These are phyloP conservation scores for Cadophora malorum DNA, from an alignment of 2,329 filamentous ascomycete species.

Conservation along the genomic window DNA sequence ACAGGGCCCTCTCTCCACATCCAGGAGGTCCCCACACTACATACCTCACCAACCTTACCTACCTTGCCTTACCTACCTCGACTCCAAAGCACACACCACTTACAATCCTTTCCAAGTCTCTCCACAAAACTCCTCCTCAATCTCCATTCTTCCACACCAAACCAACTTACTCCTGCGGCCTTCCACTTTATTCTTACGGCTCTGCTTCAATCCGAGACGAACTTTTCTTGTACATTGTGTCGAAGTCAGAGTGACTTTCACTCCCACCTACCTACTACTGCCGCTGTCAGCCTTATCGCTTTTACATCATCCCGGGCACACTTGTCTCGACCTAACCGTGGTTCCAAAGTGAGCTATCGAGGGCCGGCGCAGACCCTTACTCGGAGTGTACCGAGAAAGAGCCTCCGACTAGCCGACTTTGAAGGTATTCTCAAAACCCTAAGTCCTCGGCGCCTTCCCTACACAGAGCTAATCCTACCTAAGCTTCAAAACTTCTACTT, in stretches of 20 bases:
- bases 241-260: constrained; percentile 23
- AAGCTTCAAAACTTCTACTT: constrained; percentile 19
- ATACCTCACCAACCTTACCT: background rate
- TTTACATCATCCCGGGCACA: constrained; percentile 29
- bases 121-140: constrained; percentile 14
- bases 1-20: background rate
- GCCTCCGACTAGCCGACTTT: constrained; percentile 28
- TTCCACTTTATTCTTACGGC: constrained; percentile 3
- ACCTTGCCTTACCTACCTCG: background rate
- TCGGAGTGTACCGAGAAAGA: constrained; percentile 37
- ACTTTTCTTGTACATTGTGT: constrained; percentile 16
- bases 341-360: constrained; percentile 25
- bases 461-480: constrained; percentile 23
- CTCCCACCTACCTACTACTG: constrained; percentile 3
- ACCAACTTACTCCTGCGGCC: background rate
- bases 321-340: constrained; percentile 32
- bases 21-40: background rate
- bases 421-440: constrained; percentile 27
- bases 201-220: constrained; percentile 32
- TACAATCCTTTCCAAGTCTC: background rate
- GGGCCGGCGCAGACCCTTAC: constrained; percentile 31
- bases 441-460: constrained; percentile 30
- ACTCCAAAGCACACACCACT: constrained; percentile 4
- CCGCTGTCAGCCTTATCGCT: constrained; percentile 29
- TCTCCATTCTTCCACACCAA: constrained; percentile 21